Percentiles rank a stretch among this genome's conserved stretches.
These are phyloP conservation scores for Canna indica DNA, from an alignment of 176 grass and related monocot species.

Conservation along the genomic window DNA sequence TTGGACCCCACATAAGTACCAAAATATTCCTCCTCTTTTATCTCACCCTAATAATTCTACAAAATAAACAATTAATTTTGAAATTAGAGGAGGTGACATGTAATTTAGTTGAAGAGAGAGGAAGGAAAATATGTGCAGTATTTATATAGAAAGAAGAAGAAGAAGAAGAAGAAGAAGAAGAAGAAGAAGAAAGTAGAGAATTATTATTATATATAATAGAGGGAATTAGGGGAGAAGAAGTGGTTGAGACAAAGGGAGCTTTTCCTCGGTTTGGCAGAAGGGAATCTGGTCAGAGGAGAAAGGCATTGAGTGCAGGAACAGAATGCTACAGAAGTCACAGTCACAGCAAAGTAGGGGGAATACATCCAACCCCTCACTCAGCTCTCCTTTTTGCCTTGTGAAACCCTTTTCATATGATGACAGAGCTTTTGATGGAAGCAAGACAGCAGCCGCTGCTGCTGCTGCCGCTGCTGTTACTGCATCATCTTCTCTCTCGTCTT, in stretches of 20 bases:
- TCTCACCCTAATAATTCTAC: neutral
- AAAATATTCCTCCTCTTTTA: slow-evolving; percentile 3
- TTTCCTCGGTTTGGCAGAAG: slow-evolving; percentile 22
- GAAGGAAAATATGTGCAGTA: no score
- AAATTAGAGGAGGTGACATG: no score
- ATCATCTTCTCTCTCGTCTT: neutral
- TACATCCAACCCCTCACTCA: no score
- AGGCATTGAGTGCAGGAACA: slow-evolving; percentile 6
- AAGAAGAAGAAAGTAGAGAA: neutral
- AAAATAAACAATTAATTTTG: no score
- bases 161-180: neutral
- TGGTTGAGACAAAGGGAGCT: slow-evolving; percentile 3
- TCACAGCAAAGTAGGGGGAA: no score
- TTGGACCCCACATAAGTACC: neutral
- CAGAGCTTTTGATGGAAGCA: slow-evolving; percentile 1
- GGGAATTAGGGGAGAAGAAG: neutral
- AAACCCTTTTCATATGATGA: neutral
- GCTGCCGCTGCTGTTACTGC: neutral
- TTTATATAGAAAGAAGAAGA: no score
- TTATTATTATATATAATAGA: neutral
- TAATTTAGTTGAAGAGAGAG: no score
- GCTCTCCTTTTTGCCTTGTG: no score
- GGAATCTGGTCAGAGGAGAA: slow-evolving; percentile 16
- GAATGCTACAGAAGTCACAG: neutral
- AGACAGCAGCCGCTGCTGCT: neutral